These are phyloP conservation scores for Aspergillus spinulosporus DNA, from an alignment of 2,329 filamentous ascomycete genomes.

Conservation along the genomic window DNA sequence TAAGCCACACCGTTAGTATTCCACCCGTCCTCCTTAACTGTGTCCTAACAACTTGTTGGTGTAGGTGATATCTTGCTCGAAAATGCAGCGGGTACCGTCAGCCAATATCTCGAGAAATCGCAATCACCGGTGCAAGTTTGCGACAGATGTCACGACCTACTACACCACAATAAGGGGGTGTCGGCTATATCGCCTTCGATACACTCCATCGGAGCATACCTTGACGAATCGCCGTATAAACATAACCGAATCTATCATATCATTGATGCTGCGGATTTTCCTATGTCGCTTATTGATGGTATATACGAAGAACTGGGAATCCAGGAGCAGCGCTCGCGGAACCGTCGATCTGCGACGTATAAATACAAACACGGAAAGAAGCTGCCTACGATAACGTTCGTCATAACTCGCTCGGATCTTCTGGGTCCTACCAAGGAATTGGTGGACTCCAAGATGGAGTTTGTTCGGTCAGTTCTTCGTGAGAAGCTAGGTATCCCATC, in stretches of 20 bases:
- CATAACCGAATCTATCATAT: slow-evolving; percentile 95
- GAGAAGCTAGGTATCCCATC: slow-evolving; percentile 70
- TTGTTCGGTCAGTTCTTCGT: slow-evolving; percentile 73
- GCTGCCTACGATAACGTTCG: slow-evolving; percentile 81
- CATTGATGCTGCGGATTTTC: slow-evolving; percentile 93
- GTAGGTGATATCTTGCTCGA: slow-evolving; percentile 26
- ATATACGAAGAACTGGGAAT: slow-evolving; percentile 70
- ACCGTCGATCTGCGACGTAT: slow-evolving; percentile 69
- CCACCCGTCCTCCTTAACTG: not conserved
- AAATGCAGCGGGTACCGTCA: slow-evolving; percentile 23
- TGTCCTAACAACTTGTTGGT: slow-evolving; percentile 7
- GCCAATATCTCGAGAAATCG: slow-evolving; percentile 24
- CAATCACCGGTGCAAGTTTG: slow-evolving; percentile 55
- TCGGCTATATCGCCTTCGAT: slow-evolving; percentile 80
- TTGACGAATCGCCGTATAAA: slow-evolving; percentile 83
- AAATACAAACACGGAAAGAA: slow-evolving; percentile 67
- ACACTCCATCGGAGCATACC: slow-evolving; percentile 76
- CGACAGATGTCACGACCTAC: slow-evolving; percentile 79
- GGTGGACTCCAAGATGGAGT: slow-evolving; percentile 84
- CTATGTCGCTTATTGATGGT: slow-evolving; percentile 82
- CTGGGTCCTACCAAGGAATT: slow-evolving; percentile 80
- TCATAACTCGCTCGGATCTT: slow-evolving; percentile 86
- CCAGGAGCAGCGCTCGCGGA: slow-evolving; percentile 73
- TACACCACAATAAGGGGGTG: slow-evolving; percentile 70
- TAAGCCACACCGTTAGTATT: slow-evolving; percentile 18